Percentiles rank a stretch among this genome's conserved stretches.
phyloP scores from a whole-genome alignment of 768 basidiomycete species.

The Suillus sp. region DNA sequence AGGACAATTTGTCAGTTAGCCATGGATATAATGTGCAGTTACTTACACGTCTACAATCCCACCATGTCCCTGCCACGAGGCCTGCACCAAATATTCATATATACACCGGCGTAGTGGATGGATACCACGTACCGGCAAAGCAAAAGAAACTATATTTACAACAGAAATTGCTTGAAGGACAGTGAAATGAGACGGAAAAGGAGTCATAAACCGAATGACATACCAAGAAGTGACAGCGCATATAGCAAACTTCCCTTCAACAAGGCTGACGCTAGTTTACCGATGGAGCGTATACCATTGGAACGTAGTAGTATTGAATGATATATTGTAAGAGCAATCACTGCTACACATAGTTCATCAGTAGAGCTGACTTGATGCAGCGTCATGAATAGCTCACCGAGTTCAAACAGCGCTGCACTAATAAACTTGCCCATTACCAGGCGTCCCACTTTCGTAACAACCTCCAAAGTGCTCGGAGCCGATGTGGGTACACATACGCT shows the following conservation, averaged over 20 bases:
- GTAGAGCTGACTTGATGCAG: neutral
- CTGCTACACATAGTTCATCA: conserved; percentile 6
- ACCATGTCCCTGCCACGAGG: conserved; percentile 4
- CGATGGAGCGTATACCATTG: neutral
- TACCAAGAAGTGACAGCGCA: conserved; percentile 14
- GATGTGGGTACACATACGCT: conserved; percentile 11
- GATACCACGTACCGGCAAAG: conserved; percentile 11
- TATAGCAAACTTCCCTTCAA: conserved; percentile 17
- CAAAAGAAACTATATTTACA: conserved; percentile 14
- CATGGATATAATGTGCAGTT: neutral
- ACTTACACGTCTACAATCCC: conserved; percentile 16
- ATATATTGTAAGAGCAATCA: conserved; percentile 6
- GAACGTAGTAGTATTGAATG: conserved; percentile 1
- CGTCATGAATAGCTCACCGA: conserved; percentile 9
- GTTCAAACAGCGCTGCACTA: conserved; percentile 16
- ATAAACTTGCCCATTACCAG: conserved; percentile 16
- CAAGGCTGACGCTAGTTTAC: conserved; percentile 6
- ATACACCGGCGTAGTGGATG: neutral
- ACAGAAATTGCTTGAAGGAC: conserved; percentile 10
- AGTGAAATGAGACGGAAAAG: neutral
- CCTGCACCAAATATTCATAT: neutral
- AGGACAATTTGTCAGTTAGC: neutral
- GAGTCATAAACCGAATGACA: neutral
- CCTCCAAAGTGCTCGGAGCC: neutral
- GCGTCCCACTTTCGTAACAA: conserved; percentile 4